phyloP scores from a whole-genome alignment of 139 green algal genomes.

The Deuterostichococcus epilithicus region DNA sequence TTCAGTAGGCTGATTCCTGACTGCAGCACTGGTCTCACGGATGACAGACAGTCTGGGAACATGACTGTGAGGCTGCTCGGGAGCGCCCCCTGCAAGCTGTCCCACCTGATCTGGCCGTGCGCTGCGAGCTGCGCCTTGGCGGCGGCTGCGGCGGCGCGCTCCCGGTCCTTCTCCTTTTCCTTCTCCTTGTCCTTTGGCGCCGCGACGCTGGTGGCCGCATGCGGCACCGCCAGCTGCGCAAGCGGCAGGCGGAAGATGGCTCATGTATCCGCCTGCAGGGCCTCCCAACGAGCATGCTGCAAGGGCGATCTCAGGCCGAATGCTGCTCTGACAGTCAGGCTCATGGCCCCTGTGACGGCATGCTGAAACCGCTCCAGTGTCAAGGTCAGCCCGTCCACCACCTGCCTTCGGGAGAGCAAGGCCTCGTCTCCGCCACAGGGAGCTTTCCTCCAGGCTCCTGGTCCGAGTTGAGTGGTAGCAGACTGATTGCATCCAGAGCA shows the following conservation, averaged over 20 bases:
- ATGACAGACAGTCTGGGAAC: background rate
- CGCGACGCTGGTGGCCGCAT: background rate
- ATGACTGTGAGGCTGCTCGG: background rate
- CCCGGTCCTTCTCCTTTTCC: slow-evolving; percentile 52
- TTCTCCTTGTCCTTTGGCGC: slow-evolving; percentile 31
- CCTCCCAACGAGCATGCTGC: background rate
- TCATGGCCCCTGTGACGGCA: too few relatives aligned
- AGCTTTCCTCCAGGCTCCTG: too few relatives aligned
- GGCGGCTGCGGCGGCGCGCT: slow-evolving; percentile 62
- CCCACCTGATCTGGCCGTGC: slow-evolving; percentile 43
- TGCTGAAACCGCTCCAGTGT: too few relatives aligned
- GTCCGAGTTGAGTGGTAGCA: too few relatives aligned
- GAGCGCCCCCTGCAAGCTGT: background rate
- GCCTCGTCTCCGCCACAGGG: too few relatives aligned
- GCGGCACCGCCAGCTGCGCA: slow-evolving; percentile 19
- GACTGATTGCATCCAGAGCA: background rate
- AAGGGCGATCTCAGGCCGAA: background rate
- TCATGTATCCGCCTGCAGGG: background rate
- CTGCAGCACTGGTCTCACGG: background rate
- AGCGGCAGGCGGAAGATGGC: background rate
- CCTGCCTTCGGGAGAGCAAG: too few relatives aligned
- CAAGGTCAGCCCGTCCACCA: too few relatives aligned
- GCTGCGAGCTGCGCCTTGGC: slow-evolving; percentile 78
- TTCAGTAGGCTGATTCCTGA: background rate
- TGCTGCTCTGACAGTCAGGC: too few relatives aligned